Conservation (phyloP, 306 rosid genomes). For the Oxytropis ochrocephala region DNA sequence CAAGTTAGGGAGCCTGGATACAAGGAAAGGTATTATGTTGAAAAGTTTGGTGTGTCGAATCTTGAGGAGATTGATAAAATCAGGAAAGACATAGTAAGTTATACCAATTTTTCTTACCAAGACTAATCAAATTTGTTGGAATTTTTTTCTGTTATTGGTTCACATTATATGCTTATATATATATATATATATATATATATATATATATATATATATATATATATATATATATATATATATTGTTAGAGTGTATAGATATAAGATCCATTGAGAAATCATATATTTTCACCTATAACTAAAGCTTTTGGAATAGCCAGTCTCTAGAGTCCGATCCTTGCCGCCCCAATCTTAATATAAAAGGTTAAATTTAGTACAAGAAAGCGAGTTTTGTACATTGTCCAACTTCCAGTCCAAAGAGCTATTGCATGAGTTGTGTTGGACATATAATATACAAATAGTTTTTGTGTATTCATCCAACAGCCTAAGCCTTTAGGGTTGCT, state of each 20-base stretch:
- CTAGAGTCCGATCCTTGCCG: not conserved
- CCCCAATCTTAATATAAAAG: not conserved
- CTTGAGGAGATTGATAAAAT: constrained; percentile 60
- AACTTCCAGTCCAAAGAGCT: not conserved
- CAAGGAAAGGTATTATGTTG: constrained; percentile 87
- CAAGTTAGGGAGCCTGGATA: constrained; percentile 94
- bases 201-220: not conserved
- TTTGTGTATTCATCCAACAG: not conserved
- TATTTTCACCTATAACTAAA: not conserved
- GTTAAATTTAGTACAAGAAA: not conserved
- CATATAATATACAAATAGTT: not conserved
- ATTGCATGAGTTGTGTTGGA: not conserved
- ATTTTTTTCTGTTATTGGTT: not conserved
- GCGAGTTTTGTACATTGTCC: not conserved
- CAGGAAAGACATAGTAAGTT: constrained; percentile 51
- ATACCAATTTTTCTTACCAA: not conserved
- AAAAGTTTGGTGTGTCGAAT: constrained; percentile 60
- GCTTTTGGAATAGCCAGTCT: not conserved
- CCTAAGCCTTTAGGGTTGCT: not conserved
- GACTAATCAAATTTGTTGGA: not conserved
- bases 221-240: not conserved
- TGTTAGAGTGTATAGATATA: not conserved
- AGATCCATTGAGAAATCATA: not conserved
- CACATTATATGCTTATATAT: constrained; percentile 3
- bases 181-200: not conserved